phyloP scores from a whole-genome alignment of 2,329 filamentous ascomycete genomes.

The Alternaria sp. region DNA sequence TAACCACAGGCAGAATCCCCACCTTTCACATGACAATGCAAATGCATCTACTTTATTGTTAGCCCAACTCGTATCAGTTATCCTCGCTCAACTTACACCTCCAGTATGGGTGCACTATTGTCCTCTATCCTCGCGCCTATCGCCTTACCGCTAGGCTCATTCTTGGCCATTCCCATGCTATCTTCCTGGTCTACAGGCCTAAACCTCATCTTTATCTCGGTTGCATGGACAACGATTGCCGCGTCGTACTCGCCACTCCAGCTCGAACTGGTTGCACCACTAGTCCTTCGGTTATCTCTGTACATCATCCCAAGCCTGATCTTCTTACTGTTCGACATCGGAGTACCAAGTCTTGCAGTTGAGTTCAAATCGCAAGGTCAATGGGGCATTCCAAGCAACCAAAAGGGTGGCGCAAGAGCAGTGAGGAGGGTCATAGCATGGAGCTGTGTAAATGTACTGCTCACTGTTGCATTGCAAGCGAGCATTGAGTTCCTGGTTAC shows the following conservation, averaged over 20 bases:
- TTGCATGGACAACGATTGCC: slow-evolving; percentile 87
- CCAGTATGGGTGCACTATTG: slow-evolving; percentile 41
- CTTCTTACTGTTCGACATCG: slow-evolving; percentile 76
- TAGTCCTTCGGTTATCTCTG: slow-evolving; percentile 72
- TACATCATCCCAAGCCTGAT: slow-evolving; percentile 76
- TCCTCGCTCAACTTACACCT: neutral
- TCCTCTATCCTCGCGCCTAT: slow-evolving; percentile 43
- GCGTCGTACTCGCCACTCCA: slow-evolving; percentile 77
- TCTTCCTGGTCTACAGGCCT: slow-evolving; percentile 81
- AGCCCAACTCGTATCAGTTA: neutral
- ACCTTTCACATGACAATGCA: slow-evolving; percentile 11
- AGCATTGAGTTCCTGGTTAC: slow-evolving; percentile 65
- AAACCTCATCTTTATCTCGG: slow-evolving; percentile 87
- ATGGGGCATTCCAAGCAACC: slow-evolving; percentile 56
- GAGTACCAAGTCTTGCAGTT: slow-evolving; percentile 73
- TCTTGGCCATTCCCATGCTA: slow-evolving; percentile 76
- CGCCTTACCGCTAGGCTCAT: slow-evolving; percentile 59
- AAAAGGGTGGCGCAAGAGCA: slow-evolving; percentile 53
- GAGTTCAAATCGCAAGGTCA: slow-evolving; percentile 73
- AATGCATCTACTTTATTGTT: neutral
- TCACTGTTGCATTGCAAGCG: slow-evolving; percentile 64
- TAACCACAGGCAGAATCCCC: slow-evolving; percentile 1
- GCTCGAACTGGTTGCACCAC: slow-evolving; percentile 76
- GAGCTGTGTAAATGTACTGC: slow-evolving; percentile 63
- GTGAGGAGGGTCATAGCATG: slow-evolving; percentile 62